A percentile compares a stretch with the other conserved stretches of the same genome.
These are phyloP conservation scores for Wickerhamomyces hampshirensis DNA, from an alignment of 805 yeast species.

Conservation along the genomic window DNA sequence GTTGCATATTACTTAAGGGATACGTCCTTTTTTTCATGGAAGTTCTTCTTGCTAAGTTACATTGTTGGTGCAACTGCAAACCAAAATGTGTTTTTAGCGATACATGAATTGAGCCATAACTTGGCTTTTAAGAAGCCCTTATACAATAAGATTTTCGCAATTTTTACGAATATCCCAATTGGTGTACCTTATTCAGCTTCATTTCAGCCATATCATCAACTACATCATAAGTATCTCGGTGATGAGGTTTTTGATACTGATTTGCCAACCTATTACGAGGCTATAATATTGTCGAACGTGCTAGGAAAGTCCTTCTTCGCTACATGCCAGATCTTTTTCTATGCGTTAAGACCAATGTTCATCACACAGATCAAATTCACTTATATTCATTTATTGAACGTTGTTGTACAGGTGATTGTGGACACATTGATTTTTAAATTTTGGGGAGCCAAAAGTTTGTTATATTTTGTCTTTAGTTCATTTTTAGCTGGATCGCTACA, in stretches of 20 bases:
- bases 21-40: constrained; percentile 45
- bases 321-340: constrained; percentile 81
- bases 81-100: constrained; percentile 81
- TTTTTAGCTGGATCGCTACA: constrained; percentile 89
- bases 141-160: constrained; percentile 71
- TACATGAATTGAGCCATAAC: constrained; percentile 86
- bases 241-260: constrained; percentile 83
- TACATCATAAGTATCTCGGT: constrained; percentile 88
- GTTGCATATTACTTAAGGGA: constrained; percentile 59
- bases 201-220: constrained; percentile 84
- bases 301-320: constrained; percentile 90
- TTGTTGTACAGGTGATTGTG: constrained; percentile 48
- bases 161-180: constrained; percentile 76
- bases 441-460: constrained; percentile 62
- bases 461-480: constrained; percentile 68
- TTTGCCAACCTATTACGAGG: constrained; percentile 78
- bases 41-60: constrained; percentile 62
- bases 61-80: constrained; percentile 80
- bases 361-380: constrained; percentile 73
- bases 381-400: constrained; percentile 64
- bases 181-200: constrained; percentile 87
- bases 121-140: constrained; percentile 75
- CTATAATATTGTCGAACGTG: constrained; percentile 64
- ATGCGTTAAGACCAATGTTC: constrained; percentile 88
- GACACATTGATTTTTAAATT: constrained; percentile 52